Evolutionary conservation across 306 rosid genomes (phyloP), one percentile per base, ranked within the genome.

Genomic region (Sophora flavescens): DNA sequence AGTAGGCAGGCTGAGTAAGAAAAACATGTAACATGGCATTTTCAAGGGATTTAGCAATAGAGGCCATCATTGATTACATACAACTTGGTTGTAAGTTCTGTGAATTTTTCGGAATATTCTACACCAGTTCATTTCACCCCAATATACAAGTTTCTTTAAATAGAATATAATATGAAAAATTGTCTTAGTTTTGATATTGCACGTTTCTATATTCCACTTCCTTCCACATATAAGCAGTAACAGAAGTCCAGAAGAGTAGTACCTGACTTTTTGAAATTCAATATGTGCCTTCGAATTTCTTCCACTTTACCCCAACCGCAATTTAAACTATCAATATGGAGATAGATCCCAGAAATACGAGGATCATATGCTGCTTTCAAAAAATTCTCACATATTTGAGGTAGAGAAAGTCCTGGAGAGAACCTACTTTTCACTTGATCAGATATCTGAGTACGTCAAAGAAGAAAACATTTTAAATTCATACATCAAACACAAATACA

Each of bases 241-340:
- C 26, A 41, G 30, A 51, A 54, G 44, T 68, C 35, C 54, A 63
- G 63, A 67, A 63, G 63, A 67, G 58, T 9, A 77, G 61, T 82
- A 92, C 97, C 98, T 85, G 97, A 95, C 88, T 92, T 87, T 80
- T 80, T 91, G 82, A 95, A 95, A 82, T 90, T 84, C 81, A 90
- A 81, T 30, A 95, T 84, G 80, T 92, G 96, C 81, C 98, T 95
- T 79, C 91, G 93, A 75, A 95, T 90, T 88, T 92, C 97, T 83
- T 92, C 97, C 26, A 95, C 96, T 83, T 95, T 95, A 70, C 91
- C 97, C 98, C 97, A 95, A 15, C 98, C 98, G 26, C 97, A 95
- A 16, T 76, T 80, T 81, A 95, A 87, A 38, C 86, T 64, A 13
- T 95, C 98, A 75, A 92, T 89, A 56, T 92, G 96, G 13, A 95